phyloP scores from a whole-genome alignment of 345 rosid species.

The Dipteronia sinensis region DNA sequence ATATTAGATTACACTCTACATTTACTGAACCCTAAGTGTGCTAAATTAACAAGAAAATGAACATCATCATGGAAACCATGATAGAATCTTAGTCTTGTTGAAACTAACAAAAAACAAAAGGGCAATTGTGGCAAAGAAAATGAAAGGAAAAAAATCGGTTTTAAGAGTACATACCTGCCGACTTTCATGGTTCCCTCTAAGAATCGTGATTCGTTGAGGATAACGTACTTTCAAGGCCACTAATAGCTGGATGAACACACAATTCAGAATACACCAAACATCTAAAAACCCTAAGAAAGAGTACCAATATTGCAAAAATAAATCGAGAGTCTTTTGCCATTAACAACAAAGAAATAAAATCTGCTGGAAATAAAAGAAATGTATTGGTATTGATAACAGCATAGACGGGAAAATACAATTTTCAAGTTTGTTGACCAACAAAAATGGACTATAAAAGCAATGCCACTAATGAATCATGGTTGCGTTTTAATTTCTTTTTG shows the following conservation, averaged over 20 bases:
- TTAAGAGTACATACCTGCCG: constrained; percentile 61
- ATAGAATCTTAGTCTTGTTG: background rate
- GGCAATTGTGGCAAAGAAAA: constrained; percentile 6
- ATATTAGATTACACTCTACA: background rate
- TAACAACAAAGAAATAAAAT: background rate
- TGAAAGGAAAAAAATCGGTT: background rate
- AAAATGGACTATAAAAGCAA: background rate
- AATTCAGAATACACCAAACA: constrained; percentile 13
- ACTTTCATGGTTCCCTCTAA: constrained; percentile 89
- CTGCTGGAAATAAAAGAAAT: background rate
- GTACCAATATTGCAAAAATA: background rate
- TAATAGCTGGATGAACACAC: constrained; percentile 53
- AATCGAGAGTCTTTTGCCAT: background rate
- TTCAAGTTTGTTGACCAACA: background rate
- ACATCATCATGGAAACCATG: background rate
- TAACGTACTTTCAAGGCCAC: constrained; percentile 84
- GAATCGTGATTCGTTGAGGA: constrained; percentile 78
- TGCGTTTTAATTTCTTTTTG: background rate
- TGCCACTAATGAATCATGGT: background rate
- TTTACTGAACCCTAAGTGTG: background rate
- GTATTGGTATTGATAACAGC: background rate
- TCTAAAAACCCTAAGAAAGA: background rate
- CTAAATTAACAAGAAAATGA: constrained; percentile 6
- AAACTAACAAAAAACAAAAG: background rate
- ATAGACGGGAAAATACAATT: background rate